Evolutionary conservation across 352 stramenopile genomes (phyloP), one percentile per base, ranked within the genome.

Genomic region (Pseudoperonospora humuli): DNA sequence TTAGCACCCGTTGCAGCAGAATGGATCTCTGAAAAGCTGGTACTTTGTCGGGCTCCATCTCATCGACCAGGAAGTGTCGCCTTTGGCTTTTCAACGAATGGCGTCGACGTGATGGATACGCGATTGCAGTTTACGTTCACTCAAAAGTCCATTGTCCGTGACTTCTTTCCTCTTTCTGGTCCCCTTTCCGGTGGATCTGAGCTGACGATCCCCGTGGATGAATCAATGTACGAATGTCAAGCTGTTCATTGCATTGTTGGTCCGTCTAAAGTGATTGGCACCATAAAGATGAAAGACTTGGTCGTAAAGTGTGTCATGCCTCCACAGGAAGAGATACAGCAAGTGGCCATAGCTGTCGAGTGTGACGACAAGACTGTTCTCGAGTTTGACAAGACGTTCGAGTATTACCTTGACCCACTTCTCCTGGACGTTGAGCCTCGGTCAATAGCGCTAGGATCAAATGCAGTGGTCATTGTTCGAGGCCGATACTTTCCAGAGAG

Each of bases 51-150:
- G 0, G 39, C 60, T 3, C 67, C 70, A 29, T 6, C 31, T 10
- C 61, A 71, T 46, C 32, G 28, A 14, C 41, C 45, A 8, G 48
- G 46, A 9, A 49, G 11, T 29, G 45, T 71, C 26, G n/a, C 28
- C 10, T 49, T 80, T 23, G 36, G 45, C 0, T 67, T 88, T 40
- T 79, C 76, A 3, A 42, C 75, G 0, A 84, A 88, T 27, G 67
- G 57, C n/a, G 37, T 75, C 3, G 70, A 86, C 36, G 54, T 70
- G 17, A 42, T 72, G 9, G 31, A 62, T 3, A 64, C 62, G 3
- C 34, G 39, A 0, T 20, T 70, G 3, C 36, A 35, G 3, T 67
- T 85, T 7, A 42, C 15, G 13, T 81, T 66, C 42, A 49, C 50
- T n/a, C 18, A 34, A 15, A 24, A 31, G 14, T n/a, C 20, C 8